Percentiles rank a stretch among this genome's conserved stretches.
These are phyloP conservation scores for Sarocladium oryzae DNA, from an alignment of 2,329 filamentous ascomycete genomes.

Conservation along the genomic window DNA sequence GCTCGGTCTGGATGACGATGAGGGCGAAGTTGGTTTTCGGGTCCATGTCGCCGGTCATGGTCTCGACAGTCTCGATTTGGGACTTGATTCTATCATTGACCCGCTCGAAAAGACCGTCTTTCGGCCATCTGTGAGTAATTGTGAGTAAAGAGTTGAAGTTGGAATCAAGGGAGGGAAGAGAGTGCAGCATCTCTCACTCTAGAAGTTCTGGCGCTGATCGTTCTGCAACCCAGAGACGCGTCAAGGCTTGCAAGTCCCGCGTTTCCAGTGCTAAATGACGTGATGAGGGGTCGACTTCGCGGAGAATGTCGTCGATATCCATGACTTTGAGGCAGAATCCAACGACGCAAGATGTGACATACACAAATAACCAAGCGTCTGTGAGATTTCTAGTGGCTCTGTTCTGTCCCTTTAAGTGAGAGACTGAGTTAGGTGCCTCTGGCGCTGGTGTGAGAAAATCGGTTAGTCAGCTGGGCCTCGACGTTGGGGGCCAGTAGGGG, in stretches of 20 bases:
- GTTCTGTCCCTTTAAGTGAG: too few relatives aligned
- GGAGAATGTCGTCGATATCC: slow-evolving; percentile 77
- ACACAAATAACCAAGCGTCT: too few relatives aligned
- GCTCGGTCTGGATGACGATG: slow-evolving; percentile 92
- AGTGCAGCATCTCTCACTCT: slow-evolving; percentile 50
- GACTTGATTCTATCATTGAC: slow-evolving; percentile 65
- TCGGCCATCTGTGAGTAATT: slow-evolving; percentile 43
- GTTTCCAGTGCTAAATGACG: slow-evolving; percentile 51
- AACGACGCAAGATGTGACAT: neutral
- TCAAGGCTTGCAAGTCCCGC: slow-evolving; percentile 80
- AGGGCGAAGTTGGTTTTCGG: slow-evolving; percentile 87
- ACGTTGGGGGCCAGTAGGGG: too few relatives aligned
- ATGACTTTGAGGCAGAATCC: slow-evolving; percentile 33
- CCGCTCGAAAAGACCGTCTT: slow-evolving; percentile 71
- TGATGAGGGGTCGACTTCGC: slow-evolving; percentile 59
- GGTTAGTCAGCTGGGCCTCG: neutral
- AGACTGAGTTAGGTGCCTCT: neutral
- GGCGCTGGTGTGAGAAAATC: neutral
- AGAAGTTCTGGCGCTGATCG: slow-evolving; percentile 85
- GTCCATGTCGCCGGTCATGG: slow-evolving; percentile 78
- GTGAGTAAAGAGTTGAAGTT: neutral
- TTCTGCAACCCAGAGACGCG: slow-evolving; percentile 89
- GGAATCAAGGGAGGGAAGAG: neutral
- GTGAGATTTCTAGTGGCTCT: too few relatives aligned
- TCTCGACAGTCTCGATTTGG: slow-evolving; percentile 66